Conservation (phyloP, 2,329 filamentous ascomycete species). For the Tolypocladium guangdongense region DNA sequence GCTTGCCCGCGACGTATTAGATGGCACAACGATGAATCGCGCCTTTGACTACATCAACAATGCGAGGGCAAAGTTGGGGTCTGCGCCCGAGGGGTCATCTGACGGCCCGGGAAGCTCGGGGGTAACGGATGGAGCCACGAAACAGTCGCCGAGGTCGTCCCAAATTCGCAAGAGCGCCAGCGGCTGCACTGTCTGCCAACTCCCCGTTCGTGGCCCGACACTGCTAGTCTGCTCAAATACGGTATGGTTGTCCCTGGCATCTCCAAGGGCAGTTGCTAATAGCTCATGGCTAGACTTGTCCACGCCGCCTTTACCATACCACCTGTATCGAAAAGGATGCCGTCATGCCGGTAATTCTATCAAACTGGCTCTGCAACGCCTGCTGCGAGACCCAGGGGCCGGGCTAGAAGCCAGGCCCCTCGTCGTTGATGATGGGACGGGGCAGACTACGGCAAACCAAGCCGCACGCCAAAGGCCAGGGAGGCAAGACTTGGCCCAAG, state of each 20-base stretch:
- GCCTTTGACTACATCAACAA: constrained; percentile 32
- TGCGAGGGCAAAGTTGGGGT: constrained; percentile 21
- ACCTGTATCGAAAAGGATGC: constrained; percentile 30
- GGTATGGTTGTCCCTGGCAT: constrained; percentile 21
- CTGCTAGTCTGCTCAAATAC: constrained; percentile 39
- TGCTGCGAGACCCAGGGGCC: constrained; percentile 18
- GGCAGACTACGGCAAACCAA: background rate
- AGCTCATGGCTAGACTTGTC: constrained; percentile 24
- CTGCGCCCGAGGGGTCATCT: constrained; percentile 1
- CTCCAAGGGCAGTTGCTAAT: constrained; percentile 7
- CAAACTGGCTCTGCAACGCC: constrained; percentile 33
- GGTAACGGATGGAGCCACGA: constrained; percentile 8
- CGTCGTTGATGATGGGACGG: background rate
- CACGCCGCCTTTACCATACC: constrained; percentile 35
- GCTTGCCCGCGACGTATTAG: constrained; percentile 35
- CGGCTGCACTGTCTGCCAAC: constrained; percentile 37
- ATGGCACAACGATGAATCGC: constrained; percentile 30
- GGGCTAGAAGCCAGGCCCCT: constrained; percentile 12
- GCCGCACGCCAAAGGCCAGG: background rate
- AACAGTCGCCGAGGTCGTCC: constrained; percentile 19
- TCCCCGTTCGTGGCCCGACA: constrained; percentile 34
- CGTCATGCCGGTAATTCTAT: constrained; percentile 21
- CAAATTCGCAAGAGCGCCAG: constrained; percentile 30
- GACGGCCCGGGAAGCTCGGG: constrained; percentile 3
- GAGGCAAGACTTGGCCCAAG: background rate